A percentile compares a stretch with the other conserved stretches of the same genome.
Evolutionary conservation across 495 filamentous ascomycete genomes (phyloP).

Genomic region (Geoglossum glabrum): DNA sequence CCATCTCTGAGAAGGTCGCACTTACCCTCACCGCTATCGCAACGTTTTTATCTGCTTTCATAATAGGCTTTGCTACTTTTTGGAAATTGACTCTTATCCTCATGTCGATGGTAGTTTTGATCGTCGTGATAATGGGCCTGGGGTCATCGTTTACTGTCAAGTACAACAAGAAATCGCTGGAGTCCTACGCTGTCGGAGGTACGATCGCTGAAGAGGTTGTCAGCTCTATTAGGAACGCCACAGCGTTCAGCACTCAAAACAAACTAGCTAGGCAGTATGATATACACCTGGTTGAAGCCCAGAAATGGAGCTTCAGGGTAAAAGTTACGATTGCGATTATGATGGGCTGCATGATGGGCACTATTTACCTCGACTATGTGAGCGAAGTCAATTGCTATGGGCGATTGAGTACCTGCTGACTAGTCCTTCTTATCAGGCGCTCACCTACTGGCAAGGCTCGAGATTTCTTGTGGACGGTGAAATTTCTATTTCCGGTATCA

Average conservation of each 20-base stretch:
- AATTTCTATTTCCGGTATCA: constrained; percentile 29
- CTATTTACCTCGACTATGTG: constrained; percentile 77
- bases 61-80: constrained; percentile 71
- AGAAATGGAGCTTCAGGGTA: constrained; percentile 56
- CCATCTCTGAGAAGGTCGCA: constrained; percentile 70
- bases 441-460: constrained; percentile 92
- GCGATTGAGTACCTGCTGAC: background rate
- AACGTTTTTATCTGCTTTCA: constrained; percentile 71
- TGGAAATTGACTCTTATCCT: constrained; percentile 75
- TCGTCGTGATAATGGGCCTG: constrained; percentile 52
- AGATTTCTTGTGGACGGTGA: constrained; percentile 49
- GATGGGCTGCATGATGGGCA: constrained; percentile 61
- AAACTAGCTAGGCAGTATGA: constrained; percentile 76
- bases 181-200: constrained; percentile 64
- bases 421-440: constrained; percentile 10
- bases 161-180: constrained; percentile 54
- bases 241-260: constrained; percentile 80
- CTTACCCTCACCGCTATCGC: constrained; percentile 53
- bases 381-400: background rate
- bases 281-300: constrained; percentile 44
- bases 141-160: constrained; percentile 56
- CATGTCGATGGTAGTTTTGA: constrained; percentile 51
- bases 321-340: constrained; percentile 51
- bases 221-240: constrained; percentile 81
- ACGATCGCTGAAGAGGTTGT: constrained; percentile 89